Percentiles rank a stretch among this genome's conserved stretches.
Evolutionary conservation across 495 filamentous ascomycete genomes (phyloP).

Genomic region (Lepraria neglecta): DNA sequence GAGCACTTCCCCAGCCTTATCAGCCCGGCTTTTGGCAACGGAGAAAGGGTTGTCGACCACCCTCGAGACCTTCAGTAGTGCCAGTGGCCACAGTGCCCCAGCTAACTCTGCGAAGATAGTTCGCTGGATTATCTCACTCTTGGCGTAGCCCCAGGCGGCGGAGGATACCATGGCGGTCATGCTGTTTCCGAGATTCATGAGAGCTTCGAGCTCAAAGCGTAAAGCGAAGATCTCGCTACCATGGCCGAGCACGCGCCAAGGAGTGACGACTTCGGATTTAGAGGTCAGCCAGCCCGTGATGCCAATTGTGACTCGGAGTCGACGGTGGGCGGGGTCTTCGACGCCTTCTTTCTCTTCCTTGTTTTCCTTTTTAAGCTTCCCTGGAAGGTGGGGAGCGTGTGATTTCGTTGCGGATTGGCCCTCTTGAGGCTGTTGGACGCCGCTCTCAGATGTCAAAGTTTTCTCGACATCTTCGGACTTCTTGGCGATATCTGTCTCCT

Average conservation of each 20-base stretch:
- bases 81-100: slow-evolving; percentile 67
- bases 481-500: slow-evolving; percentile 30
- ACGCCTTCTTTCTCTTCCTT: slow-evolving; percentile 24
- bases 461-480: slow-evolving; percentile 16
- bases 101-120: slow-evolving; percentile 71
- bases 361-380: slow-evolving; percentile 9
- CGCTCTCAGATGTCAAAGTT: slow-evolving; percentile 1
- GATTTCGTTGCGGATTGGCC: background rate
- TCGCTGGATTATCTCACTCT: slow-evolving; percentile 66
- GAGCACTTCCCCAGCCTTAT: slow-evolving; percentile 79
- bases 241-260: slow-evolving; percentile 69
- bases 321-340: slow-evolving; percentile 40
- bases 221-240: slow-evolving; percentile 76
- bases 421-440: slow-evolving; percentile 7
- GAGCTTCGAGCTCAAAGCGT: slow-evolving; percentile 71
- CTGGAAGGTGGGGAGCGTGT: background rate
- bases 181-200: slow-evolving; percentile 69
- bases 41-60: slow-evolving; percentile 89
- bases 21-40: slow-evolving; percentile 70
- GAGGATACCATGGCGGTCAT: slow-evolving; percentile 69
- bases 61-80: slow-evolving; percentile 69
- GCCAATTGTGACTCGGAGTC: slow-evolving; percentile 74
- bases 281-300: slow-evolving; percentile 76
- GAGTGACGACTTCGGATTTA: slow-evolving; percentile 61
- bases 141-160: slow-evolving; percentile 70